Conservation (phyloP, 768 basidiomycete species). For the Trametes maxima region DNA sequence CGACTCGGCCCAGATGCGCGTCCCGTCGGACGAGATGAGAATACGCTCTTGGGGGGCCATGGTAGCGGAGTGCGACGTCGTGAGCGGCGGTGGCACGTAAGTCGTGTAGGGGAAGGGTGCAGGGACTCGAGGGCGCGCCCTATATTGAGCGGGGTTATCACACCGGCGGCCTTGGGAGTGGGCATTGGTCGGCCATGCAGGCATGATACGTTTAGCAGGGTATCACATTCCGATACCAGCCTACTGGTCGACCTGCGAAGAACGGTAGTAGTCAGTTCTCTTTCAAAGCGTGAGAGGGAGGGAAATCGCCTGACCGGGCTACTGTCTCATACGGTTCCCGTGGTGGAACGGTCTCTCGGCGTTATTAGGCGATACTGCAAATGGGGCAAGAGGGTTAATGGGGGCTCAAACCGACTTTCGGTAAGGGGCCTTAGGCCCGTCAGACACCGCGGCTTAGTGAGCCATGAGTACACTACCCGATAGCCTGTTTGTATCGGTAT, state of each 20-base stretch:
- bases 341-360: too few species aligned
- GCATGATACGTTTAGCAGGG: too few species aligned
- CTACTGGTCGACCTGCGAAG: neutral
- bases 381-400: too few species aligned
- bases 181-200: too few species aligned
- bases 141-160: too few species aligned
- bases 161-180: too few species aligned
- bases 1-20: constrained; percentile 43
- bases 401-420: neutral
- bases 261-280: neutral
- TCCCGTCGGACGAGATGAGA: constrained; percentile 43
- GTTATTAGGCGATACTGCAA: too few species aligned
- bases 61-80: neutral
- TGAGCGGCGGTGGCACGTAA: neutral
- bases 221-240: neutral
- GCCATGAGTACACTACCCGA: neutral
- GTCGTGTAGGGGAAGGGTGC: too few species aligned
- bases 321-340: too few species aligned
- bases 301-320: neutral
- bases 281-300: neutral
- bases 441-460: too few species aligned
- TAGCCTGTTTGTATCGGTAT: too few species aligned
- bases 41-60: constrained; percentile 1
- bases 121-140: too few species aligned
- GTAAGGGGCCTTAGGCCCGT: neutral